A percentile compares a stretch with the other conserved stretches of the same genome.
Evolutionary conservation across 148 eudicot species (phyloP).

Genomic region (Rhododendron kiyosumense): DNA sequence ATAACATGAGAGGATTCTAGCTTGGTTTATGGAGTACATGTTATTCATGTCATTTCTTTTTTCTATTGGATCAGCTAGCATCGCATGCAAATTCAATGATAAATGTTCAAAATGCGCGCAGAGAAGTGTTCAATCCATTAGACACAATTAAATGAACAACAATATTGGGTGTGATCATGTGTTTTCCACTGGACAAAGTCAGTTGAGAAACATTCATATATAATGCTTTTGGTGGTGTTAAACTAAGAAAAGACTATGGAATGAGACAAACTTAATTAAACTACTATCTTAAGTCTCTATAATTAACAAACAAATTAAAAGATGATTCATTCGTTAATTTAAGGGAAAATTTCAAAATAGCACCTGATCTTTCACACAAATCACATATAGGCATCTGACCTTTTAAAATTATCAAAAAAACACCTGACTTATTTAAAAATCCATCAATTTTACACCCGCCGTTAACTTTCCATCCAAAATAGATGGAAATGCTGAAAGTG

Average conservation of each 20-base stretch:
- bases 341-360: no score
- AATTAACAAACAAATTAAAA: no score
- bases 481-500: no score
- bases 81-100: background rate
- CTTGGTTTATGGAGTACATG: no score
- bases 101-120: background rate
- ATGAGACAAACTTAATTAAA: background rate
- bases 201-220: background rate
- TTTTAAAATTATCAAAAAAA: no score
- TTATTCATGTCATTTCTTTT: background rate
- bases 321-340: no score
- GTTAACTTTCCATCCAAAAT: no score
- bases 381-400: no score
- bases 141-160: background rate
- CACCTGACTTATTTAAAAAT: no score
- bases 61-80: background rate
- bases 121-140: background rate
- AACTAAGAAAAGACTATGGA: background rate
- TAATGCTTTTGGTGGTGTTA: background rate
- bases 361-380: no score
- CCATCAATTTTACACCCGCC: no score
- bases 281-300: background rate
- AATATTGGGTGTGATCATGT: background rate
- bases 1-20: background rate
- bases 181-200: background rate